Percentiles rank a stretch among this genome's conserved stretches.
Evolutionary conservation across 306 rosid species (phyloP).

Genomic region (Rosa multiflora): DNA sequence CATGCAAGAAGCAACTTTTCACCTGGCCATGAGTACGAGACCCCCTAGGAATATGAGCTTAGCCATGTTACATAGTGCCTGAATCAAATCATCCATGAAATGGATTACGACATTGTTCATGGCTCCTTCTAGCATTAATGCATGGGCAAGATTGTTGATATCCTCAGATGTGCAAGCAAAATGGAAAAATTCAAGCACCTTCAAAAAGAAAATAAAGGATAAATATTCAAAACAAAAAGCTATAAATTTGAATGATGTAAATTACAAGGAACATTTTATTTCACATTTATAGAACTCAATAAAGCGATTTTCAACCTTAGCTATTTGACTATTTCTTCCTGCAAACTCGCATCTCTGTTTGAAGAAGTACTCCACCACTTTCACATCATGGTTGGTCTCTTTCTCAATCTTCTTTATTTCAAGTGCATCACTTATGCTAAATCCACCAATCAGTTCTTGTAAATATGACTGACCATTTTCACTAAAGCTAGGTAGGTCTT

Average conservation of each 20-base stretch:
- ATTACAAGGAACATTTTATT: no score
- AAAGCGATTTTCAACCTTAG: conserved; percentile 32
- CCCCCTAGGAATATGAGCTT: conserved; percentile 69
- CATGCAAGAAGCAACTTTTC: not conserved
- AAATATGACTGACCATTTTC: conserved; percentile 51
- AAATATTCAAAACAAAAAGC: no score
- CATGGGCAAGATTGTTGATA: no score
- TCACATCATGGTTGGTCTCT: conserved; percentile 79
- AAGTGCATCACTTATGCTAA: conserved; percentile 54
- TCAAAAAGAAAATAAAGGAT: no score
- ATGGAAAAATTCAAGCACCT: no score
- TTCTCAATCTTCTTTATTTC: conserved; percentile 73
- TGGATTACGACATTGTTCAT: no score
- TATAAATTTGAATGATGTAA: not conserved
- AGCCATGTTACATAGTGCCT: conserved; percentile 56
- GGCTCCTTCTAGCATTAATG: no score
- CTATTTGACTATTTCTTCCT: conserved; percentile 43
- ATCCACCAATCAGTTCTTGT: conserved; percentile 53
- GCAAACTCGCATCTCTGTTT: conserved; percentile 64
- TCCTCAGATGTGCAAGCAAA: no score
- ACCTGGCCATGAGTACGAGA: conserved; percentile 46
- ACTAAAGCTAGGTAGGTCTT: conserved; percentile 74
- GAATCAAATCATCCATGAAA: conserved; percentile 53
- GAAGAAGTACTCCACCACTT: conserved; percentile 86
- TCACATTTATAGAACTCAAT: not conserved